Percentiles rank a stretch among this genome's conserved stretches.
Evolutionary conservation across 495 filamentous ascomycete species (phyloP).

Genomic region (Annulohypoxylon maeteangense): DNA sequence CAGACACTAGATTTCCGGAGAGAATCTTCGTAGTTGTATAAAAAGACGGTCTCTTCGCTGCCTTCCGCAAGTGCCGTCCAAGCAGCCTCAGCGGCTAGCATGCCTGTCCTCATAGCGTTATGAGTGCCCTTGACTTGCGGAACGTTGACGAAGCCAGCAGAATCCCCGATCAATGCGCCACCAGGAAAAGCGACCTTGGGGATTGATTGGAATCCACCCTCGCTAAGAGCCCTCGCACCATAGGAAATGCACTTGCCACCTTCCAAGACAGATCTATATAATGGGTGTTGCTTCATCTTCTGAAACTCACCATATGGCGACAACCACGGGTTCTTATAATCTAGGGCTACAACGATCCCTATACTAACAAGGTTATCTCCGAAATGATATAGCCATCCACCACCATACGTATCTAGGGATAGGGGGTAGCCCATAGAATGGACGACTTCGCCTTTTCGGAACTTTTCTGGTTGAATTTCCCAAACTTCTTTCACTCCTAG

Average conservation of each 20-base stretch:
- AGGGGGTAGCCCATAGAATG: slow-evolving; percentile 97
- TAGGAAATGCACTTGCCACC: slow-evolving; percentile 99
- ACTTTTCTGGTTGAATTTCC: slow-evolving; percentile 95
- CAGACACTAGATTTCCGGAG: slow-evolving; percentile 90
- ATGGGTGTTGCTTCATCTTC: slow-evolving; percentile 96
- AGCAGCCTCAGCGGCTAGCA: slow-evolving; percentile 92
- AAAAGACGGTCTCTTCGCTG: slow-evolving; percentile 77
- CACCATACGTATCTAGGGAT: slow-evolving; percentile 89
- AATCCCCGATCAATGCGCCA: slow-evolving; percentile 94
- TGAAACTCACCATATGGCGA: slow-evolving; percentile 97
- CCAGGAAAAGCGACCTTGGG: slow-evolving; percentile 96
- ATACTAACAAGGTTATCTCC: slow-evolving; percentile 96
- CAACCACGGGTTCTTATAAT: slow-evolving; percentile 97
- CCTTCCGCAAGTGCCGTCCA: slow-evolving; percentile 75
- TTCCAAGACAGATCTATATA: slow-evolving; percentile 83
- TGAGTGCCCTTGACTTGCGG: slow-evolving; percentile 99
- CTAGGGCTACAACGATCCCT: slow-evolving; percentile 91
- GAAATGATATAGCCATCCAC: slow-evolving; percentile 99
- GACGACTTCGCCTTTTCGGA: slow-evolving; percentile 81
- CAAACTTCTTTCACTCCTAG: slow-evolving; percentile 96
- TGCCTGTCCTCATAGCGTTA: slow-evolving; percentile 96
- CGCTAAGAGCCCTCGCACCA: slow-evolving; percentile 89
- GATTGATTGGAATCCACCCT: slow-evolving; percentile 97
- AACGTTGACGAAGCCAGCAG: slow-evolving; percentile 96
- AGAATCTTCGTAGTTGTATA: slow-evolving; percentile 92